Evolutionary conservation across 768 basidiomycete genomes (phyloP), one percentile per base, ranked within the genome.

Genomic region (Serendipita sp.): DNA sequence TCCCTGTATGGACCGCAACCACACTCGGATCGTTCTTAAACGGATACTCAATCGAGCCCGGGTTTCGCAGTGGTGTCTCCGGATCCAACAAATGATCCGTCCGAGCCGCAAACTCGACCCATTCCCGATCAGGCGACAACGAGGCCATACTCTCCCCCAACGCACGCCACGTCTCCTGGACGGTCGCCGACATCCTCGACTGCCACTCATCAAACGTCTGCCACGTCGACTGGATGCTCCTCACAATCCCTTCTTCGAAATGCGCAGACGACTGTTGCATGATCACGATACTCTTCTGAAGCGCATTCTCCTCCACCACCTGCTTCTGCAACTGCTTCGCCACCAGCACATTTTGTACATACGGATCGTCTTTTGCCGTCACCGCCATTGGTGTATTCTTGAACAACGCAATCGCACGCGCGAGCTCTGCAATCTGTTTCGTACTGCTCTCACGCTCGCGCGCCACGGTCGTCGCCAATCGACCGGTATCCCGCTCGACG

Each of bases 211-310:
- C 90, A 70, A 88, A 99, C 0, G 95, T 98, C 63, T 86, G 82
- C 96, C 96, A 99, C 0, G 96, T 92, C 20, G 91, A 93, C 73
- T 98, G 92, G 65, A 99, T 82, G 2, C 91, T 84, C 64, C 90
- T 88, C 28, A 99, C 91, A 68, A 99, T 90, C 61, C 93, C 94
- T 67, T 91, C 89, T 73, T 98, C 96, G 68, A 99, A 99, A 71
- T 94, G 86, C 22, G 94, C 95, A 16, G 86, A 89, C 71, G 95
- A 95, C 67, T 94, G 92, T 69, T 99, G 95, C 83, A 95, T 97
- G 72, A 99, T 94, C 70, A 99, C 85, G 69, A 97, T 89, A 2
- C 87, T 90, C 72, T 98, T 99, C 74, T 99, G 95, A 14, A 99
- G 83, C 0, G 93, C 84, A 71, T 99, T 99, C 74, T 99, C 96